Base-by-base conservation (phyloP, 2,329 filamentous ascomycete species). In the Aspergillus ustus region DNA sequence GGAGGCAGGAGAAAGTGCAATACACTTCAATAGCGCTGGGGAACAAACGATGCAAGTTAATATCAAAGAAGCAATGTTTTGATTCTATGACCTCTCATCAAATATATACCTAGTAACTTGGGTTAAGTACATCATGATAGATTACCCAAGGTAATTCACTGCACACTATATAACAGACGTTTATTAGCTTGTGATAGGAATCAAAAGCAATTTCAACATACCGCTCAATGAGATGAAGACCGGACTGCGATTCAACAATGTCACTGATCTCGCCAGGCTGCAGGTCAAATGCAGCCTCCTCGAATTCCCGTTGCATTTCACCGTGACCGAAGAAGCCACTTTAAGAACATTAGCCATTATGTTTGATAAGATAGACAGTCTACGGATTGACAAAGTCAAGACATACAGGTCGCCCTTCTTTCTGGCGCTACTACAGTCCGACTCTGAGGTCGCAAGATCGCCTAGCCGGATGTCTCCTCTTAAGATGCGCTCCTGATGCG, bases 301-400 rank as follows among this genome's bases (percentile, higher is more conserved):
- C 95, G 73, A 99, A 99, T 80, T 97, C 94, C 82, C 93, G 94
- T 77, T 99, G 95, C 95, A 99, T 99, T 73, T 98, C 94, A 29
- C 93, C 92, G 71, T 86, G 89, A 59, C 92, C 93, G 77, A 99
- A 99, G 79, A 93, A 97, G 20, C 95, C 95, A 66, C 87, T 89
- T 45, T 19, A 54, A 58, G 37, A 49, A 28, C 51, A 56, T 70
- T 61, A 72, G 69, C 37, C 29, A 53, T 53, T 8, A 51, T 44
- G 34, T 40, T 37, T 44, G 54, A 11, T 20, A 28, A 19, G 25
- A 25, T 50, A 19, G 43, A 19, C 13, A 25, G 52, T 20, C 31
- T 57, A 45, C 34, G 52, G 1, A 6, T 45, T 22, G 25, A 25
- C 9, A 49, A 31, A n/a, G 29, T 1, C n/a, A 46, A 43, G 49